Conservation (phyloP, 2,329 filamentous ascomycete species). For the Colletotrichum tanaceti region DNA sequence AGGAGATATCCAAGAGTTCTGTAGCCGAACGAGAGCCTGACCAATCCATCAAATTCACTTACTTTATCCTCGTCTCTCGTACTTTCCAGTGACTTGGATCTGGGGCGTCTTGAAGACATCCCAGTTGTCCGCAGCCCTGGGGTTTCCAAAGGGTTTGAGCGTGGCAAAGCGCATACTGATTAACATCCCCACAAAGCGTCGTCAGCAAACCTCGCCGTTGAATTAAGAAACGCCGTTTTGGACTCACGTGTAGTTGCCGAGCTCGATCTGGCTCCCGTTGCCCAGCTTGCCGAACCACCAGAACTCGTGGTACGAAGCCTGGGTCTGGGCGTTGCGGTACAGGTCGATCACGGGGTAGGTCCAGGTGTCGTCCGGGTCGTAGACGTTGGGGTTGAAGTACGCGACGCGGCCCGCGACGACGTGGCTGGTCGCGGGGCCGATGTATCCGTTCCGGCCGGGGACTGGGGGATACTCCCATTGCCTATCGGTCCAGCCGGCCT, state of each 20-base stretch:
- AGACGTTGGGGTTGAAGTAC: constrained; percentile 48
- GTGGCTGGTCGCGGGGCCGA: constrained; percentile 55
- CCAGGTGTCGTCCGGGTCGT: constrained; percentile 54
- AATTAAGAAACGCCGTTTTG: fast-evolving
- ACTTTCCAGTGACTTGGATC: constrained; percentile 47
- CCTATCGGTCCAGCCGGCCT: constrained; percentile 51
- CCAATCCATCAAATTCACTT: background rate
- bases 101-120: constrained; percentile 52
- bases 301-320: constrained; percentile 20
- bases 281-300: constrained; percentile 41
- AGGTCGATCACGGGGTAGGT: constrained; percentile 50
- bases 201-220: too few species aligned
- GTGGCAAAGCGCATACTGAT: constrained; percentile 56
- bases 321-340: constrained; percentile 42
- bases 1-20: too few species aligned
- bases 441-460: constrained; percentile 52
- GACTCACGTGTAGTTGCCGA: constrained; percentile 37
- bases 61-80: constrained; percentile 9
- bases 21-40: too few species aligned
- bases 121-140: constrained; percentile 55
- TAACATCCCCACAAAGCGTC: background rate
- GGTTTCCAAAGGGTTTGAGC: constrained; percentile 56
- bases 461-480: constrained; percentile 57
- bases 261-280: constrained; percentile 35
- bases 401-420: constrained; percentile 45